A percentile compares a stretch with the other conserved stretches of the same genome.
Evolutionary conservation across 2,329 filamentous ascomycete species (phyloP).

Genomic region (Penicillium polonicum): DNA sequence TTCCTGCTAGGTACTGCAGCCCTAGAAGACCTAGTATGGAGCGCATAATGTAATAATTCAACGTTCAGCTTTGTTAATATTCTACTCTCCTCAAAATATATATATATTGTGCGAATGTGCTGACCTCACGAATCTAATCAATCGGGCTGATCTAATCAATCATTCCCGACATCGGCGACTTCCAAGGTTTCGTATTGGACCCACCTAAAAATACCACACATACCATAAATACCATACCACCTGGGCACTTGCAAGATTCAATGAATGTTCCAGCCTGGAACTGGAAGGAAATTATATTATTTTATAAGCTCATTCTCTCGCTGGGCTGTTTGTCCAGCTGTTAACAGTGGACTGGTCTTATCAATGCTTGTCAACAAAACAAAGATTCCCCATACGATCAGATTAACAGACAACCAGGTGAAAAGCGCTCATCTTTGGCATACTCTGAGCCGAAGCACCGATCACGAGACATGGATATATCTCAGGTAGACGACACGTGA

Average conservation of each 20-base stretch:
- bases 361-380: neutral
- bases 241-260: neutral
- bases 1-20: neutral
- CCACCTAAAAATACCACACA: neutral
- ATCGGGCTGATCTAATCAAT: constrained; percentile 15
- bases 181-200: neutral
- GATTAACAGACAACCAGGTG: neutral
- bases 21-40: neutral
- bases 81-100: no score
- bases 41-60: neutral
- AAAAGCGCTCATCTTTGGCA: neutral
- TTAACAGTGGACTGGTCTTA: neutral
- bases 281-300: no score
- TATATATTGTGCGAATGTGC: neutral
- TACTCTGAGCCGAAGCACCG: neutral
- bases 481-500: neutral
- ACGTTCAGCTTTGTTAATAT: no score
- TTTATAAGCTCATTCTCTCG: neutral
- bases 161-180: constrained; percentile 9
- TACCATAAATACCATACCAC: neutral
- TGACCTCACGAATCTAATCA: constrained; percentile 6
- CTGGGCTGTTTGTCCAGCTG: neutral
- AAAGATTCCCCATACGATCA: neutral
- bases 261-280: neutral
- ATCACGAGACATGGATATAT: neutral